Conservation (phyloP, 1,284 basidiomycete species). For the Ustilago loliicola region DNA sequence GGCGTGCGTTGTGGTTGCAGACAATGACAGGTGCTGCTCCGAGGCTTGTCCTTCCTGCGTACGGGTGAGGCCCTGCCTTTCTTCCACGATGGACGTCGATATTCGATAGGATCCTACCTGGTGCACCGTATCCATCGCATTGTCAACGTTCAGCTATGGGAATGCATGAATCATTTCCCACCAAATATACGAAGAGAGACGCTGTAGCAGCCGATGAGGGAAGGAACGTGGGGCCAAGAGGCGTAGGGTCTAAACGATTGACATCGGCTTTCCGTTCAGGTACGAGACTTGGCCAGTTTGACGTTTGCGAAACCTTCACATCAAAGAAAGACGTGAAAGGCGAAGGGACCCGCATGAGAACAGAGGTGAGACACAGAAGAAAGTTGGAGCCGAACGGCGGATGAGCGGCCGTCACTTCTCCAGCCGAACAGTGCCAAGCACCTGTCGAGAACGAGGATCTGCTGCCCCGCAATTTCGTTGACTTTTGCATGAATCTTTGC, state of each 20-base stretch:
- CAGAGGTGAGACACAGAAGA: not conserved
- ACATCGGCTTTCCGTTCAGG: slow-evolving; percentile 3
- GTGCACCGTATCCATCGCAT: too few species aligned
- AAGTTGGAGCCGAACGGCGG: not conserved
- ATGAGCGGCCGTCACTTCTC: too few species aligned
- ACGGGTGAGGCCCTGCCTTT: not conserved
- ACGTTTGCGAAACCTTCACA: not conserved
- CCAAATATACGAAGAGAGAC: not conserved
- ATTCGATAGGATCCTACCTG: too few species aligned
- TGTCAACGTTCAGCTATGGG: too few species aligned
- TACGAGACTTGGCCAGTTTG: not conserved
- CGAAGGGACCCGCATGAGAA: not conserved
- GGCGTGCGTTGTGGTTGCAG: not conserved
- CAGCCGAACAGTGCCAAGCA: too few species aligned
- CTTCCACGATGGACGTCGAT: too few species aligned
- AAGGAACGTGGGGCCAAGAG: not conserved
- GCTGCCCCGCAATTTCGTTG: not conserved
- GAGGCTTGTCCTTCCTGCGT: not conserved
- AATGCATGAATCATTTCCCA: too few species aligned
- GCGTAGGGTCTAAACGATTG: not conserved
- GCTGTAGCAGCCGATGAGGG: not conserved
- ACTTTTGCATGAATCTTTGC: not conserved
- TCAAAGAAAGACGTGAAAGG: not conserved
- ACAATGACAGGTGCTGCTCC: not conserved
- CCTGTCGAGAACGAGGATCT: not conserved